phyloP scores from a whole-genome alignment of 768 basidiomycete genomes.

The Russula virescens region DNA sequence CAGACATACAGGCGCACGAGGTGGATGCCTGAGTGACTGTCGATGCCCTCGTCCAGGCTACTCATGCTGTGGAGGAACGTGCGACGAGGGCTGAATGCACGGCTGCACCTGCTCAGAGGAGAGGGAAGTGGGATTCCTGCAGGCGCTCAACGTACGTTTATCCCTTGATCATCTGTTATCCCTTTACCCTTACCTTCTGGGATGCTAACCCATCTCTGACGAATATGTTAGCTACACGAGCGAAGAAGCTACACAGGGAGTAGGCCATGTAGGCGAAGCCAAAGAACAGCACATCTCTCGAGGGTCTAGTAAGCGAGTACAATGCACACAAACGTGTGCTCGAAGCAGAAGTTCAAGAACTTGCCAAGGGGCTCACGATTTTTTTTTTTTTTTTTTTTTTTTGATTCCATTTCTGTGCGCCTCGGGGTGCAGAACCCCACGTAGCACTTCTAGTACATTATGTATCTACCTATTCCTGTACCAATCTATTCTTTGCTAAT shows the following conservation, averaged over 20 bases:
- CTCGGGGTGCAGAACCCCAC: too few species aligned
- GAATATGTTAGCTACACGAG: conserved; percentile 56
- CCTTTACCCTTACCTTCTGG: too few species aligned
- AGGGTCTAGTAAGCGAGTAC: conserved; percentile 49
- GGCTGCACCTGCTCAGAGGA: conserved; percentile 49
- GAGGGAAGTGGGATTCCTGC: conserved; percentile 55
- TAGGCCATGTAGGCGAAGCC: conserved; percentile 32
- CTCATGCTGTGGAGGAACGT: conserved; percentile 38
- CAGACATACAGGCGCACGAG: conserved; percentile 13
- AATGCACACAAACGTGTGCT: conserved; percentile 45
- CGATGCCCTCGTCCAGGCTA: conserved; percentile 30
- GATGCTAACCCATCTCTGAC: not conserved
- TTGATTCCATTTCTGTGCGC: too few species aligned
- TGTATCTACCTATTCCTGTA: too few species aligned
- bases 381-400: too few species aligned
- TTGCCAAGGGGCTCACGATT: conserved; percentile 34
- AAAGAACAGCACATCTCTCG: conserved; percentile 41
- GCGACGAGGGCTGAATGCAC: conserved; percentile 36
- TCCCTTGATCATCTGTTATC: conserved; percentile 16
- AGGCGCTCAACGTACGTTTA: too few species aligned
- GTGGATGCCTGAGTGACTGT: conserved; percentile 34
- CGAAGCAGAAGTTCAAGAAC: conserved; percentile 42
- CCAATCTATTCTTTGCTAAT: too few species aligned
- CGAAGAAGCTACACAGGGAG: conserved; percentile 43
- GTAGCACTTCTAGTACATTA: too few species aligned